Percentiles rank a stretch among this genome's conserved stretches.
Evolutionary conservation across 768 basidiomycete species (phyloP).

Genomic region (Rhodotorula babjevae): DNA sequence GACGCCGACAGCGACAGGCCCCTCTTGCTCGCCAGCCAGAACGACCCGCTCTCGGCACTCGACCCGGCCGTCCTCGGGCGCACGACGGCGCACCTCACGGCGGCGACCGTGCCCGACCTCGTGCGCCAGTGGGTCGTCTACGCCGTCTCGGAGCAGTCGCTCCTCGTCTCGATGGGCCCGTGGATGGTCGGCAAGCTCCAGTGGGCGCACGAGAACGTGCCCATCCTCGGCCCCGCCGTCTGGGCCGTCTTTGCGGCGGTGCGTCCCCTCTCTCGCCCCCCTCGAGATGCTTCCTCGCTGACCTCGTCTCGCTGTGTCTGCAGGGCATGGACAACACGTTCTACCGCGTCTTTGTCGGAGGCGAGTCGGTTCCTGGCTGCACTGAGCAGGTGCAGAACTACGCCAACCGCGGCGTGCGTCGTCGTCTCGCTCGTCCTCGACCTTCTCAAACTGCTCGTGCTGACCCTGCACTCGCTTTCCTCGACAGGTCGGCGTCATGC

Average conservation of each 20-base stretch:
- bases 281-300: too few relatives aligned
- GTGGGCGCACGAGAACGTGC: slow-evolving; percentile 33
- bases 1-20: background rate
- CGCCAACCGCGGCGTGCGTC: slow-evolving; percentile 21
- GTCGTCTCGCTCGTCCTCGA: background rate
- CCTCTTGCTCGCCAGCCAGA: background rate
- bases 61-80: slow-evolving; percentile 4
- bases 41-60: slow-evolving; percentile 35
- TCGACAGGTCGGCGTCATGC: slow-evolving; percentile 34
- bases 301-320: background rate
- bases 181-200: slow-evolving; percentile 34
- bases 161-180: slow-evolving; percentile 32
- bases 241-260: slow-evolving; percentile 33
- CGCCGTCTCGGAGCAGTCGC: slow-evolving; percentile 19
- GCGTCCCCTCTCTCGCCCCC: background rate
- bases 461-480: background rate
- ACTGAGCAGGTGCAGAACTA: slow-evolving; percentile 8
- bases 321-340: slow-evolving; percentile 41
- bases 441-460: background rate
- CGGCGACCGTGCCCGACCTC: slow-evolving; percentile 13
- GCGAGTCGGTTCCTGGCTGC: slow-evolving; percentile 34
- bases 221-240: slow-evolving; percentile 26
- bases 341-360: slow-evolving; percentile 39
- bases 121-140: slow-evolving; percentile 37
- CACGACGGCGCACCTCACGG: slow-evolving; percentile 29